phyloP scores from a whole-genome alignment of 2,329 filamentous ascomycete species.

The Exserohilum rostratum region DNA sequence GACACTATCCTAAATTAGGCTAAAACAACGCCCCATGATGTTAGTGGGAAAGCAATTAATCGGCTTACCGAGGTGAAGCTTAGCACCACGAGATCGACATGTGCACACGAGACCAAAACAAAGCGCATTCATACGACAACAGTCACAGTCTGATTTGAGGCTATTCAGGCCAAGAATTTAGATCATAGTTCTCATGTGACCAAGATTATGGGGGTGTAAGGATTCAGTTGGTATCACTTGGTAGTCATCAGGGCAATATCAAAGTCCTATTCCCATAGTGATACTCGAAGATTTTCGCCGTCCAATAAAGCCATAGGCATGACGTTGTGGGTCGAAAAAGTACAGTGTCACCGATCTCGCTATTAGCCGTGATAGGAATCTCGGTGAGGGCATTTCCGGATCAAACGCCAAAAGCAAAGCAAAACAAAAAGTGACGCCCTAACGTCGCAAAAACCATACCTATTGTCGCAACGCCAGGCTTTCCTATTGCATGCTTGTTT shows the following conservation, averaged over 20 bases:
- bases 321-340: background rate
- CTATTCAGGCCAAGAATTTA: background rate
- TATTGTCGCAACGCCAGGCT: background rate
- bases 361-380: background rate
- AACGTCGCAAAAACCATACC: background rate
- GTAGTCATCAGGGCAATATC: background rate
- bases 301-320: background rate
- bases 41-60: background rate
- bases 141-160: background rate
- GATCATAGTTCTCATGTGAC: background rate
- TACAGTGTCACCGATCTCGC: background rate
- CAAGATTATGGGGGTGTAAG: background rate
- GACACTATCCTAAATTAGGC: background rate
- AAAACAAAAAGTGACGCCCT: background rate
- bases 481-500: background rate
- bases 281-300: background rate
- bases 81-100: conserved; percentile 6
- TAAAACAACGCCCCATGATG: background rate
- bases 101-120: conserved; percentile 7
- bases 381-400: background rate
- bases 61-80: background rate
- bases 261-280: background rate
- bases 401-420: background rate
- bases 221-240: background rate
- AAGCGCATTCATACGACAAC: background rate